A percentile compares a stretch with the other conserved stretches of the same genome.
Evolutionary conservation across 2,329 filamentous ascomycete genomes (phyloP).

Genomic region (Geosmithia putterillii): DNA sequence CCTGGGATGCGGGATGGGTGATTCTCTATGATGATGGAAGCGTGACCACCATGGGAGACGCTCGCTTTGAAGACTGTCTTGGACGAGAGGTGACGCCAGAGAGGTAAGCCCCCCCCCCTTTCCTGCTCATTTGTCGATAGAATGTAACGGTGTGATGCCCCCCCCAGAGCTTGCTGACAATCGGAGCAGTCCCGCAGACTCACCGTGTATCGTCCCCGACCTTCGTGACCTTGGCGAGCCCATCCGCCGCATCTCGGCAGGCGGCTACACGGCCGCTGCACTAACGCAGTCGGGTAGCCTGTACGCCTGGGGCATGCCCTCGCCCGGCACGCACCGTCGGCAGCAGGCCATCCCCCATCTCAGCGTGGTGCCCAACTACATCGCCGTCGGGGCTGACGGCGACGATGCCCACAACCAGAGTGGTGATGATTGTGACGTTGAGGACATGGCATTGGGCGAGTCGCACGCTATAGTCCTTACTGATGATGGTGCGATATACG

Average conservation of each 20-base stretch:
- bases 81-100: constrained; percentile 31
- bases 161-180: constrained; percentile 4
- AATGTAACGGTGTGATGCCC: not conserved
- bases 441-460: constrained; percentile 45
- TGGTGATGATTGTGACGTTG: constrained; percentile 30
- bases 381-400: constrained; percentile 30
- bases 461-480: constrained; percentile 46
- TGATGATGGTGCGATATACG: constrained; percentile 34
- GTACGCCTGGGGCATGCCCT: constrained; percentile 45
- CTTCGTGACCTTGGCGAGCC: constrained; percentile 37
- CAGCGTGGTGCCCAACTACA: constrained; percentile 23
- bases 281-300: constrained; percentile 44
- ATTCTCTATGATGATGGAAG: constrained; percentile 28
- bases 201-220: constrained; percentile 32
- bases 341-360: constrained; percentile 18
- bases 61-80: constrained; percentile 43
- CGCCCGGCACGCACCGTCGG: constrained; percentile 13
- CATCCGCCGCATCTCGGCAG: constrained; percentile 40
- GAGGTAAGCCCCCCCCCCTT: constrained; percentile 21
- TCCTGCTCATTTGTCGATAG: too few relatives aligned
- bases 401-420: too few relatives aligned
- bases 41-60: constrained; percentile 44
- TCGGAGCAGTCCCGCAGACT: constrained; percentile 26
- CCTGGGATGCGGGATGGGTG: constrained; percentile 37
- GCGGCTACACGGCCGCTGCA: constrained; percentile 45